Evolutionary conservation across 345 rosid species (phyloP), one percentile per base, ranked within the genome.

Genomic region (Turnera subulata): DNA sequence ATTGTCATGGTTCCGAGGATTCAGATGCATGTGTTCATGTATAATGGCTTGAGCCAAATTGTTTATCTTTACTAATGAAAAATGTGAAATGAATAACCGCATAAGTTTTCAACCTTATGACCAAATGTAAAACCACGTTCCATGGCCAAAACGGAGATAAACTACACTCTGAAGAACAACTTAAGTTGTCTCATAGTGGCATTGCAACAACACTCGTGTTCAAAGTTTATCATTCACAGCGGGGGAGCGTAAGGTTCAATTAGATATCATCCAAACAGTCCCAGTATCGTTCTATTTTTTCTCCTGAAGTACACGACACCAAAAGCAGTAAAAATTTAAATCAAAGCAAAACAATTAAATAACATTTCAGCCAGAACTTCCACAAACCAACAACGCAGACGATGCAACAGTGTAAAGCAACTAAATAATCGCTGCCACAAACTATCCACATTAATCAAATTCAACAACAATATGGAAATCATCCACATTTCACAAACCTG

Each of bases 401-500:
- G 18, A 52, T 24, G 9, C 35, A 51, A 18, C 21, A 6, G 39
- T 13, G 7, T 18, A 39, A 47, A 45, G 15, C 48, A 15, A 50
- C 40, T 6, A 37, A 50, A 47, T 46, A 18, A 35, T 20, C 12
- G 11, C 22, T 8, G 55, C 3, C 37, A 35, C 17, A 37, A 0
- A 49, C 5, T n/a, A 18, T 44, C 43, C 23, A 22, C 20, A 29
- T 20, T 32, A 8, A 33, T 23, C 11, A 23, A 59, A 58, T 10
- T 23, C 9, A 29, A 26, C 12, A 17, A 18, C 45, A 44, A 51
- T n/a, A n/a, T 46, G n/a, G 29, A 37, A 61, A 61, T 39, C 64
- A 33, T 18, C 57, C 19, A 61, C 50, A 65, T 22, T 8, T 49
- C 7, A 4, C 82, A 56, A 75, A 94, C 97, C 99, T 86, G 96